These are phyloP conservation scores for Pseudogymnoascus sp. DNA, from an alignment of 2,329 filamentous ascomycete species.

Conservation along the genomic window DNA sequence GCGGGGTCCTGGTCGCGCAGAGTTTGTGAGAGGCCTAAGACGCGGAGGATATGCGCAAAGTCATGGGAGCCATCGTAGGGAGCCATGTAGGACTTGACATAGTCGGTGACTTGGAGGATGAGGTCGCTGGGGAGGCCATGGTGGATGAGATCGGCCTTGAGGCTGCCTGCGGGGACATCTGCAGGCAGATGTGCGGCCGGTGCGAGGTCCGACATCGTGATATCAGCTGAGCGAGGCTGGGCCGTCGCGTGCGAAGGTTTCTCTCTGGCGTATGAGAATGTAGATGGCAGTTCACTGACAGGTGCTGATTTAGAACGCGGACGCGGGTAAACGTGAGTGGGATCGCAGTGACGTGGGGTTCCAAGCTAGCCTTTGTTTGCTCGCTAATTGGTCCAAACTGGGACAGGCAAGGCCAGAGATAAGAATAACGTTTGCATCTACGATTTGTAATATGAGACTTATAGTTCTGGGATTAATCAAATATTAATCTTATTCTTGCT, in stretches of 20 bases:
- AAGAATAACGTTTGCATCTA: neutral
- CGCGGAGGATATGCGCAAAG: constrained; percentile 75
- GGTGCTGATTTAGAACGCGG: neutral
- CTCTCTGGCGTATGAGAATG: neutral
- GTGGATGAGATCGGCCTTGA: neutral
- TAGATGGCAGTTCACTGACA: neutral
- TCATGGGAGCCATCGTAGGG: constrained; percentile 82
- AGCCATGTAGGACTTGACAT: constrained; percentile 66
- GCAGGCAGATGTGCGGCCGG: neutral
- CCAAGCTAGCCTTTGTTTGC: neutral
- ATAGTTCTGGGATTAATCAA: neutral
- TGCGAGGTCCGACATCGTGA: neutral
- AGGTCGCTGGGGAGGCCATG: constrained; percentile 28
- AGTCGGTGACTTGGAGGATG: constrained; percentile 49
- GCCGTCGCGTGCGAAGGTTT: neutral
- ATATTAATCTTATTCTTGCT: neutral
- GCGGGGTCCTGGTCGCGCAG: constrained; percentile 42
- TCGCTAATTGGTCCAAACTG: neutral
- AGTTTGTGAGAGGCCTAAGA: constrained; percentile 63
- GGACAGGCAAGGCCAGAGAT: neutral
- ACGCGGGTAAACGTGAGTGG: neutral
- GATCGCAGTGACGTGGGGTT: neutral
- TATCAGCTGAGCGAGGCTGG: neutral
- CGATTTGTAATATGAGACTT: neutral
- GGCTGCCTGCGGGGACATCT: neutral